Evolutionary conservation across 2,329 filamentous ascomycete genomes (phyloP).

Genomic region (Botrytis sinoallii): DNA sequence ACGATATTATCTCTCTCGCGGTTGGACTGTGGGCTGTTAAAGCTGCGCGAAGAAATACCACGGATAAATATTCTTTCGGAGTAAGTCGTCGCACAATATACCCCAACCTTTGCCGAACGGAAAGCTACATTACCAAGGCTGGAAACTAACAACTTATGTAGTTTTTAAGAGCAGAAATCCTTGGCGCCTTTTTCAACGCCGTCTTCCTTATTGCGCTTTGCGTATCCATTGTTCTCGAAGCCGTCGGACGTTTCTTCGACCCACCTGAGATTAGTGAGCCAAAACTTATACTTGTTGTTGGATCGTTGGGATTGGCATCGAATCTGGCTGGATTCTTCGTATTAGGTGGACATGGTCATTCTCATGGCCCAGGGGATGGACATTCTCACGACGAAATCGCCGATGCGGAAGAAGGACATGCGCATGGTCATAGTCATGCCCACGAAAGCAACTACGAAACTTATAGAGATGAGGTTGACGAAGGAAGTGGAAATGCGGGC

Average conservation of each 20-base stretch:
- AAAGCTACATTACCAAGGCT: conserved; percentile 29
- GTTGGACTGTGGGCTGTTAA: conserved; percentile 96
- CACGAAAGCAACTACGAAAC: conserved; percentile 36
- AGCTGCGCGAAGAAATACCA: conserved; percentile 78
- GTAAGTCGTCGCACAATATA: conserved; percentile 48
- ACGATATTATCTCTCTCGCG: conserved; percentile 91
- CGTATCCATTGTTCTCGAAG: conserved; percentile 93
- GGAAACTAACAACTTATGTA: conserved; percentile 38
- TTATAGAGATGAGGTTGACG: conserved; percentile 41
- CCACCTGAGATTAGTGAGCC: conserved; percentile 85
- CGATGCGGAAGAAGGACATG: conserved; percentile 38
- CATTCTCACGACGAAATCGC: conserved; percentile 41
- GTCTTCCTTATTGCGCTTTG: conserved; percentile 97
- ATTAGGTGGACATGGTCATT: conserved; percentile 90
- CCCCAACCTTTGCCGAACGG: background rate
- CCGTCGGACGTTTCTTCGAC: conserved; percentile 86
- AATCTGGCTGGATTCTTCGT: conserved; percentile 88
- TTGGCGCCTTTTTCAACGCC: conserved; percentile 94
- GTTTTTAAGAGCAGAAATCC: conserved; percentile 96
- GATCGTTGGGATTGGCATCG: conserved; percentile 77
- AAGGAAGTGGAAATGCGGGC: conserved; percentile 56
- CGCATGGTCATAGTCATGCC: conserved; percentile 43
- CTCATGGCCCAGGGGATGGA: conserved; percentile 60
- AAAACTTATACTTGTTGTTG: conserved; percentile 83
- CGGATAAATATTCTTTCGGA: conserved; percentile 92